phyloP scores from a whole-genome alignment of 805 yeast genomes.

The Kockiozyma suomiensis region DNA sequence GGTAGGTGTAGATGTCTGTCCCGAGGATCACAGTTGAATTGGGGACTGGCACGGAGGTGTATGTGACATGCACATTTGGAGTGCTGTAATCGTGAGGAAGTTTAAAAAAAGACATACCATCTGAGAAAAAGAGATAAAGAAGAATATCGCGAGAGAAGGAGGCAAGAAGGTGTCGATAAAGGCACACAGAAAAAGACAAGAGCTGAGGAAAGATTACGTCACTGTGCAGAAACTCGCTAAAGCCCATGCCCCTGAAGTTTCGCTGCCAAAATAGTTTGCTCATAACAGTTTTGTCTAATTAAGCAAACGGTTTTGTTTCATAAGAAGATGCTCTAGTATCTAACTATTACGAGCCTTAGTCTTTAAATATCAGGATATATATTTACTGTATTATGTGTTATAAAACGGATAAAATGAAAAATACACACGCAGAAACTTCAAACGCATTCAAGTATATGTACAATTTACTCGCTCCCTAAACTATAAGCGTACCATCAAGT shows the following conservation, averaged over 20 bases:
- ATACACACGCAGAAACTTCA: not conserved
- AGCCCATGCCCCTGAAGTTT: not conserved
- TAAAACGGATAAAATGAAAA: not conserved
- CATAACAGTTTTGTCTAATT: too few species aligned
- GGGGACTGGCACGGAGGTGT: slow-evolving; percentile 23
- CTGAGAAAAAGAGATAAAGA: not conserved
- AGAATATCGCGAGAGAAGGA: not conserved
- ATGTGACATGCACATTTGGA: slow-evolving; percentile 18
- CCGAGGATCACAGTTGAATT: slow-evolving; percentile 19
- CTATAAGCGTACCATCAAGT: not conserved
- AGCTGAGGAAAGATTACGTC: not conserved
- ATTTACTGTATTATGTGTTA: too few species aligned
- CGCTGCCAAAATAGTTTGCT: not conserved
- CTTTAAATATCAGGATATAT: too few species aligned
- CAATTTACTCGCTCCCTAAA: not conserved
- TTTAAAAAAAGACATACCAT: slow-evolving; percentile 3
- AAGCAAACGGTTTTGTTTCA: too few species aligned
- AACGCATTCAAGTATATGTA: not conserved
- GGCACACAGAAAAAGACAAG: not conserved
- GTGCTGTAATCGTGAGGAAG: slow-evolving; percentile 5
- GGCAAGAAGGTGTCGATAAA: not conserved
- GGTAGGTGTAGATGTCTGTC: slow-evolving; percentile 29
- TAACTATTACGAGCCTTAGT: too few species aligned
- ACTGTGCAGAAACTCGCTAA: not conserved
- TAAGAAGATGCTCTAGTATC: too few species aligned